phyloP scores from a whole-genome alignment of 805 yeast genomes.

The Osmozyma mogii region DNA sequence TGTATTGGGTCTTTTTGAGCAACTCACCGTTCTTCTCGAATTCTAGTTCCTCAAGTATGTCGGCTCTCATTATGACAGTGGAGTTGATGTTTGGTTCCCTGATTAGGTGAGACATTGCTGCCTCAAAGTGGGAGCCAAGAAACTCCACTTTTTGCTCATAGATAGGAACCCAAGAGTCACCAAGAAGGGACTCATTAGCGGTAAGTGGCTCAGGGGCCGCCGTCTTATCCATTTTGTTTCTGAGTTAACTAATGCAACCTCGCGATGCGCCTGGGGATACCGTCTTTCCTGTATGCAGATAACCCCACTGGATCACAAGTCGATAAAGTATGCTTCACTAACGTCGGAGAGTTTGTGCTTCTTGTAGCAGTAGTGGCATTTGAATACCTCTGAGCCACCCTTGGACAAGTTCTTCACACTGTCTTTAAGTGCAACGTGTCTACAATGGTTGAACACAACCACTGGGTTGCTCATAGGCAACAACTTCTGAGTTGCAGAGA shows the following conservation, averaged over 20 bases:
- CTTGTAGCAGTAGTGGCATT: slow-evolving; percentile 40
- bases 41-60: slow-evolving; percentile 50
- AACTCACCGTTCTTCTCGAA: slow-evolving; percentile 32
- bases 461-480: slow-evolving; percentile 24
- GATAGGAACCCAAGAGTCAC: slow-evolving; percentile 56
- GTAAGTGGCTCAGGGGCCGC: too few relatives aligned
- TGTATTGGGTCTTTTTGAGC: too few relatives aligned
- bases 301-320: slow-evolving; percentile 12
- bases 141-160: slow-evolving; percentile 44
- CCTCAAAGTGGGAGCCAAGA: slow-evolving; percentile 49
- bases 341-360: slow-evolving; percentile 33
- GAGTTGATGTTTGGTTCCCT: slow-evolving; percentile 87
- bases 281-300: too few relatives aligned
- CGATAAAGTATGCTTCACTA: slow-evolving; percentile 35
- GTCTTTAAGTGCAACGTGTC: slow-evolving; percentile 34
- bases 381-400: slow-evolving; percentile 31
- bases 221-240: too few relatives aligned
- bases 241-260: too few relatives aligned
- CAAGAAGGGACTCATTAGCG: slow-evolving; percentile 42
- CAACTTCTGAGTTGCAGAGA: slow-evolving; percentile 7
- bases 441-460: slow-evolving; percentile 33
- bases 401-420: slow-evolving; percentile 34
- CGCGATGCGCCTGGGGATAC: too few relatives aligned
- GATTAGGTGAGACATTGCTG: slow-evolving; percentile 74
- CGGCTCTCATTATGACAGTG: slow-evolving; percentile 84